Base-by-base conservation (phyloP, 2,329 filamentous ascomycete species). In the Neoscytalidium dimidiatum region DNA sequence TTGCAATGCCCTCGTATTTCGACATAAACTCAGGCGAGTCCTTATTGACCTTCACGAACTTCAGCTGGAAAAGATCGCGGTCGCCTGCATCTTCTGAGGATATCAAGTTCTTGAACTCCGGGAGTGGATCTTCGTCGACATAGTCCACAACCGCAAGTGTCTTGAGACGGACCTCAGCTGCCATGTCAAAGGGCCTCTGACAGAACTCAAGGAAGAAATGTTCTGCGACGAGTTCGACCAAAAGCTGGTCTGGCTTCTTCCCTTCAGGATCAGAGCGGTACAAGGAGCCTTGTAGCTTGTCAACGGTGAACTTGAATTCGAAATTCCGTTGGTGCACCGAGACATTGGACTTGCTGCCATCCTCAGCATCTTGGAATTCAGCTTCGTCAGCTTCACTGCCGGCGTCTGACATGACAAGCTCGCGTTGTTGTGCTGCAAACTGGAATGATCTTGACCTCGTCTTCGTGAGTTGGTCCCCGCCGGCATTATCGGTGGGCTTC, bases 81-180 rank as follows among this genome's bases (percentile, higher is more conserved):
- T 89, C 79, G 64, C 84, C 81, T 44, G 84, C 85, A 28, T 90
- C 88, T 72, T 96, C 94, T 0, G 95, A 97, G 0, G 94, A 96
- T n/a, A 99, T 88, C 58, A 99, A 96, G 28, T 94, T 94, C 78
- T 95, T 97, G 83, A 99, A 99, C 72, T 98, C 94, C 7, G 90
- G 90, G 0, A 92, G 82, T 0, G 93, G 89, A 62, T 94, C 90
- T 69, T 95, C 84, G 70, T 92, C 94, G 8, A 99, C 94, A 73
- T 98, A 94, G 74, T 99, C 95, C 72, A 98, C 94, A 3, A 99
- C 88, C 0, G 90, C 92, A 19, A 99, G 83, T 1, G 92, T 94
- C 14, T 91, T 91, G 9, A 99, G 84, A 0, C 92, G 89, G 28
- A 99, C 92, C 72, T 97, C 92, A 1, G 95, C 94, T 28, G 90